These are phyloP conservation scores for Dendrobium huoshanense DNA, from an alignment of 106 monocot species.

Conservation along the genomic window DNA sequence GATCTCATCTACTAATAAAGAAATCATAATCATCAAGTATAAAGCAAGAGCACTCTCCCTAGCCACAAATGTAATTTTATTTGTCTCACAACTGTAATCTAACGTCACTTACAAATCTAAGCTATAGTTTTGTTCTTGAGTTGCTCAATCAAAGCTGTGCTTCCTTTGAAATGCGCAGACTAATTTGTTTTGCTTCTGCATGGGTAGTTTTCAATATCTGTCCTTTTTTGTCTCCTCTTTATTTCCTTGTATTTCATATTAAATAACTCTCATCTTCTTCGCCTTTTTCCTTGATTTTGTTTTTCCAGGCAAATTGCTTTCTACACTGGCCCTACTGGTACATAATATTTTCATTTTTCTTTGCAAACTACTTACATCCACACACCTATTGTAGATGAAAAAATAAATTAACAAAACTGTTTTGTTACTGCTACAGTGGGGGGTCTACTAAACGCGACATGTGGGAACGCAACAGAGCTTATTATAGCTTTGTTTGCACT, in stretches of 20 bases:
- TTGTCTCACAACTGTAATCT: too few relatives aligned
- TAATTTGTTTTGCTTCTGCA: neutral
- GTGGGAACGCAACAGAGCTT: slow-evolving; percentile 47
- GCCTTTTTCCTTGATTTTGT: neutral
- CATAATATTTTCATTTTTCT: neutral
- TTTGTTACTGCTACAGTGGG: slow-evolving; percentile 38
- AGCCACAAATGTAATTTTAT: too few relatives aligned
- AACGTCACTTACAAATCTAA: neutral
- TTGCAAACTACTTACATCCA: neutral
- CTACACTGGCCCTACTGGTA: slow-evolving; percentile 82
- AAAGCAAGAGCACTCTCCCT: too few relatives aligned
- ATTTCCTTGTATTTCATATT: neutral
- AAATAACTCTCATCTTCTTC: neutral
- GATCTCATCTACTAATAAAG: too few relatives aligned
- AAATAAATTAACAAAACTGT: neutral
- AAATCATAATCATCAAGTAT: too few relatives aligned
- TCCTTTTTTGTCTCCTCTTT: neutral
- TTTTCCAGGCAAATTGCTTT: slow-evolving; percentile 68
- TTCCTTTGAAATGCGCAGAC: neutral
- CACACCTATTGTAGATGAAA: neutral
- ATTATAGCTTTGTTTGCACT: slow-evolving; percentile 69
- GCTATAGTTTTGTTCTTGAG: neutral
- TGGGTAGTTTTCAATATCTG: neutral
- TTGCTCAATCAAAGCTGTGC: neutral
- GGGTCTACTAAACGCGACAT: slow-evolving; percentile 65